Evolutionary conservation across 2,329 filamentous ascomycete genomes (phyloP), one percentile per base, ranked within the genome.

Genomic region (Stagonosporopsis tanaceti): DNA sequence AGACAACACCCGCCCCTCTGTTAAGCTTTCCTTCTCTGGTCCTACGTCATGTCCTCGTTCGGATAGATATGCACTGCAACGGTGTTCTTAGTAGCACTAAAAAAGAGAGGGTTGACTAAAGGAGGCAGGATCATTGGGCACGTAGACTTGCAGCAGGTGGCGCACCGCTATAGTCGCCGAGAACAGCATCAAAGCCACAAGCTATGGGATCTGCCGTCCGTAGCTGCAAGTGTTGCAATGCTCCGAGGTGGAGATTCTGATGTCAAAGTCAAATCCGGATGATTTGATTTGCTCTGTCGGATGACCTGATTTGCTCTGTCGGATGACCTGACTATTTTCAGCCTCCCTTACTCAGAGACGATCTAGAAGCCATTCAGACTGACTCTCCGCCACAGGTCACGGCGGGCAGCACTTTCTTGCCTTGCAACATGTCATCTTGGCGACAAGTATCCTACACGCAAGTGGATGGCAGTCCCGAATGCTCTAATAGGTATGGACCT

Each of bases 21-120:
- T 37, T 28, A 28, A 37, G 35, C 47, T 37, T 46, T 41, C 41
- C 53, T 47, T 14, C 47, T 47, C 24, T 56, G 41, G 47, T 45
- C 30, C 41, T 7, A 47, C n/a, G 22, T 51, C 34, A 47, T 30
- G 14, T 50, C 53, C 35, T 35, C 3, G 30, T 56, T 20, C 11
- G 47, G 47, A 28, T 11, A 6, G 47, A 42, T 56, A 40, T 41
- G 41, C 53, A 40, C 25, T 17, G 22, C 11, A 47, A 27, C 28
- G 38, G 37, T 54, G 12, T 9, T 24, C 37, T 42, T 48, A 37
- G 52, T 54, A 37, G 52, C 48, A 25, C 39, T 22, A 11, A 44
- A 6, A 32, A 12, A 22, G 32, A 20, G 22, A 24, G n/a, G 28
- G 4, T 17, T 51, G 41, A 50, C 53, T 47, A 51, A 50, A 40